Percentiles rank a stretch among this genome's conserved stretches.
Evolutionary conservation across 2,329 filamentous ascomycete species (phyloP).

Genomic region (Parastagonospora nodorum): DNA sequence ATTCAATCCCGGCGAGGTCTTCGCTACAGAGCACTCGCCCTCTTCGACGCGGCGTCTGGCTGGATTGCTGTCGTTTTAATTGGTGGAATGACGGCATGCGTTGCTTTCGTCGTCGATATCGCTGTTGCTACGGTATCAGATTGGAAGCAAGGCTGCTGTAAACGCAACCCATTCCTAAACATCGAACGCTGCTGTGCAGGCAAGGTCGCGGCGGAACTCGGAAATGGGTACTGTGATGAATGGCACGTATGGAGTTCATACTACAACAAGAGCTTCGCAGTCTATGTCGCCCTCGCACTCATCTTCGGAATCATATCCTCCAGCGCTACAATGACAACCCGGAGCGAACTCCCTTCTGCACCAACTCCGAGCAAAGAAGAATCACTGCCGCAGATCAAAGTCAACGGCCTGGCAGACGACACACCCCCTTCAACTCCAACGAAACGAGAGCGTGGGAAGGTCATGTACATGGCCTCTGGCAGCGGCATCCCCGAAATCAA

Average conservation of each 20-base stretch:
- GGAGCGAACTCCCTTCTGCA: conserved; percentile 54
- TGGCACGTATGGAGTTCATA: conserved; percentile 53
- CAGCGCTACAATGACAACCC: conserved; percentile 57
- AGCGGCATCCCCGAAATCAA: conserved; percentile 67
- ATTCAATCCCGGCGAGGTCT: conserved; percentile 52
- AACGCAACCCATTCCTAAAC: conserved; percentile 50
- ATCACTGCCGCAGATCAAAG: conserved; percentile 13
- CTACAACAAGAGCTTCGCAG: conserved; percentile 52
- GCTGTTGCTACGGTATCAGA: conserved; percentile 60
- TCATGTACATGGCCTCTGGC: conserved; percentile 64
- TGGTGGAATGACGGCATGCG: conserved; percentile 59
- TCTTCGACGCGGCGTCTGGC: conserved; percentile 58
- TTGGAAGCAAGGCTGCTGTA: conserved; percentile 64
- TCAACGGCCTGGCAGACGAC: conserved; percentile 1
- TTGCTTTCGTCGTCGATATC: conserved; percentile 62
- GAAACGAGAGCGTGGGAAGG: conserved; percentile 49
- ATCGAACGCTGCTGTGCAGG: conserved; percentile 57
- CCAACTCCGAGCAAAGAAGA: conserved; percentile 28
- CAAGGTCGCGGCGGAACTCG: conserved; percentile 22
- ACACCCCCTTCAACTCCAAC: conserved; percentile 2
- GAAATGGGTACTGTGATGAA: conserved; percentile 38
- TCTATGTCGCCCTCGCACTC: conserved; percentile 57
- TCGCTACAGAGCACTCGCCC: conserved; percentile 45
- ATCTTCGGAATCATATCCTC: conserved; percentile 57
- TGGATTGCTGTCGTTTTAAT: conserved; percentile 62